phyloP scores from a whole-genome alignment of 75 land plant genomes.

The Pinus tabuliformis region DNA sequence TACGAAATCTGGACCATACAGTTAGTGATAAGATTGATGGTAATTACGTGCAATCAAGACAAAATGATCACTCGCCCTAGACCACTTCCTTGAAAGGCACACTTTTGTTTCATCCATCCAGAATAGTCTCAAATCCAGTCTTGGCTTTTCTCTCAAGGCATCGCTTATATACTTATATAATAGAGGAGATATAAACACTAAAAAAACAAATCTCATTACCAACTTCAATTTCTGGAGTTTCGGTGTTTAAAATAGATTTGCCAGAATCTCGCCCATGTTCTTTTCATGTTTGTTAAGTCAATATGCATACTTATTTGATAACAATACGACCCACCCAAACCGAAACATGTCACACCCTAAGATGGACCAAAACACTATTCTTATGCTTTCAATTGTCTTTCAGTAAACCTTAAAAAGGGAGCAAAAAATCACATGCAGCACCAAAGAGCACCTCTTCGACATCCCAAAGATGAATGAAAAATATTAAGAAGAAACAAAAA shows the following conservation, averaged over 20 bases:
- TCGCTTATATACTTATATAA: no score
- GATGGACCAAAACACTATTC: not conserved
- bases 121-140: not conserved
- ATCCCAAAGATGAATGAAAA: not conserved
- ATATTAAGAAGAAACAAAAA: not conserved
- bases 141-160: not conserved
- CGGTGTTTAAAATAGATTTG: no score
- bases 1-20: not conserved
- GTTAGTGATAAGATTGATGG: no score
- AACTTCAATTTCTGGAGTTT: no score
- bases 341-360: not conserved
- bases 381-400: not conserved
- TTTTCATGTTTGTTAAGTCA: not conserved
- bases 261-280: no score
- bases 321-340: not conserved
- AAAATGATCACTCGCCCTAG: not conserved
- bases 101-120: not conserved
- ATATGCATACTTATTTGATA: not conserved
- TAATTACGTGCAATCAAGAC: not conserved
- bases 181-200: no score
- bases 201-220: no score
- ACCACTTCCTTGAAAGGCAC: not conserved
- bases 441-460: not conserved
- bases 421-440: not conserved
- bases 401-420: not conserved